Evolutionary conservation across 129 eudicot genomes (phyloP), one percentile per base, ranked within the genome.

Genomic region (Tagetes patula): DNA sequence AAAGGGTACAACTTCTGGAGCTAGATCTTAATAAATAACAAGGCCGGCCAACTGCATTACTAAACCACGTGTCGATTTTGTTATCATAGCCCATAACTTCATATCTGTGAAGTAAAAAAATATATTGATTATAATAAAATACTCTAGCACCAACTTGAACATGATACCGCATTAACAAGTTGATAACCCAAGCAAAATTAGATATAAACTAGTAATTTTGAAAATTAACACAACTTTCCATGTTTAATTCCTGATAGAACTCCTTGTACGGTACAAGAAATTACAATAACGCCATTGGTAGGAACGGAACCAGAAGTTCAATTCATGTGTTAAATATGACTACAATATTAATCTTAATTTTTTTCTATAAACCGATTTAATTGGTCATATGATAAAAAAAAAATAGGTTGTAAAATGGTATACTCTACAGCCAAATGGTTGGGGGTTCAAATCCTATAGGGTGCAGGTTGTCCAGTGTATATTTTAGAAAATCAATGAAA

Each of bases 21-120:
- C 78, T 82, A 58, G 82, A 84, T 72, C 84, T 86, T 58, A 91
- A 80, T 36, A 94, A 81, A 54, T 82, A 83, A 85, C 98, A 94
- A 77, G 93, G 89, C 67, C 90, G 96, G 34, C 91, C 96, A 72
- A 94, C 67, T 10, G 98, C 97, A 39, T 83, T 84, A 80, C 96
- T 86, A 67, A 94, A 94, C 98, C 98, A 94, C 41, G 55, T 63
- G 50, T 90, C 91, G 34, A 94, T 73, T 64, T 86, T 86, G 64
- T 87, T 75, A 14, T 70, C 73, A 78, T 84, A 94, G 42, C 81
- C 86, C 65, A 65, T 69, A 53, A 88, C 96, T 83, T 86, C 88
- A 69, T 87, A 94, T 77, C 98, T 94, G 77, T 66, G 8, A 59
- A 77, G 36, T 42, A 64, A 67, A 81, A 46, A 3, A 9, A 1